Conservation (phyloP, 345 rosid genomes). For the Aegle marmelos region DNA sequence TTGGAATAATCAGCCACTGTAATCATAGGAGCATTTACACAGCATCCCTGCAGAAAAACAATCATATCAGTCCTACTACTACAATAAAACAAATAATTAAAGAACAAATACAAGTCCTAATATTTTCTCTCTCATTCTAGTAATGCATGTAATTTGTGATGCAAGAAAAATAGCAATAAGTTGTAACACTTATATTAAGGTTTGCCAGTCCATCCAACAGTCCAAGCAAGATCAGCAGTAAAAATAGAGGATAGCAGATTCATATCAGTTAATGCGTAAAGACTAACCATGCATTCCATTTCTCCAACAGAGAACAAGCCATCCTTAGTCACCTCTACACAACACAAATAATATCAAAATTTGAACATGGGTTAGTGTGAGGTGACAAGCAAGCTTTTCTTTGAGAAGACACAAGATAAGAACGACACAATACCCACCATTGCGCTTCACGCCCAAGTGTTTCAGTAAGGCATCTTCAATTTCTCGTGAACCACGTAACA, state of each 20-base stretch:
- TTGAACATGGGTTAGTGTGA: neutral
- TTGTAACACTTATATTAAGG: neutral
- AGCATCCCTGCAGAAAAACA: slow-evolving; percentile 73
- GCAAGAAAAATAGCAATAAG: neutral
- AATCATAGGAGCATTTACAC: slow-evolving; percentile 99
- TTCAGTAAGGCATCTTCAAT: slow-evolving; percentile 82
- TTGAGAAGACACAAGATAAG: neutral
- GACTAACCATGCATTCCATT: slow-evolving; percentile 98
- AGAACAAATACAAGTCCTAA: too few species aligned
- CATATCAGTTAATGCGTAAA: slow-evolving; percentile 7
- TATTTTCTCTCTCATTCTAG: neutral
- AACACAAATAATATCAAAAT: slow-evolving; percentile 11
- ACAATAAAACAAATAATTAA: too few species aligned
- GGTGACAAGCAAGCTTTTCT: neutral
- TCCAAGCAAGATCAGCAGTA: neutral
- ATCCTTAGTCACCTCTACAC: slow-evolving; percentile 93
- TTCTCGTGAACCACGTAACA: slow-evolving; percentile 90
- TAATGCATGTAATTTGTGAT: neutral
- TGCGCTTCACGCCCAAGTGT: slow-evolving; percentile 96
- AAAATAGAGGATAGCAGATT: neutral
- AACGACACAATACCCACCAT: slow-evolving; percentile 46
- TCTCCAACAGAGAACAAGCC: slow-evolving; percentile 98
- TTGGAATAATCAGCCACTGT: slow-evolving; percentile 92
- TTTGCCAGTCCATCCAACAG: neutral
- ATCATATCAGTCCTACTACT: slow-evolving; percentile 3